Evolutionary conservation across 2,329 filamentous ascomycete species (phyloP).

Genomic region (Blumeriella jaapii): DNA sequence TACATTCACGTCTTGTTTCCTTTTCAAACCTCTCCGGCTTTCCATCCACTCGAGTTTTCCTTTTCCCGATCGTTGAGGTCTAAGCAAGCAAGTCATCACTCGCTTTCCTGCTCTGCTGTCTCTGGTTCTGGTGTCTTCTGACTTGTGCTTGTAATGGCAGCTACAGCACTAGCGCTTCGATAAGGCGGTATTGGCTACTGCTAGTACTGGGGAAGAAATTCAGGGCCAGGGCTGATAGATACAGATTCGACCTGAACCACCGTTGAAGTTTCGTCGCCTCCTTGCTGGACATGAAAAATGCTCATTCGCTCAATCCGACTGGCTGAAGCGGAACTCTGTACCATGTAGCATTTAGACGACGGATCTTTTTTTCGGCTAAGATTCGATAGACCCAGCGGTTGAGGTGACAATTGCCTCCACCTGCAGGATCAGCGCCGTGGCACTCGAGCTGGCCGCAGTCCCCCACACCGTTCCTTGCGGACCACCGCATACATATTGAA

Average conservation of each 20-base stretch:
- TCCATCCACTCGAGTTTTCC: too few relatives aligned
- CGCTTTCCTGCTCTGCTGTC: too few relatives aligned
- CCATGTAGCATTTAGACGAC: constrained; percentile 3
- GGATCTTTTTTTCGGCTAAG: constrained; percentile 14
- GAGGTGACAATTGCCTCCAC: constrained; percentile 21
- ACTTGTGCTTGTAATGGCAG: too few relatives aligned
- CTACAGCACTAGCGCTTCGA: constrained; percentile 17
- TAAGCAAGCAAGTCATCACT: too few relatives aligned
- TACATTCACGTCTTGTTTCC: too few relatives aligned
- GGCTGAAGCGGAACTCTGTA: constrained; percentile 10
- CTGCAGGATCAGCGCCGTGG: constrained; percentile 26
- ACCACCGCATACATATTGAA: constrained; percentile 18
- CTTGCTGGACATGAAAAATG: constrained; percentile 4
- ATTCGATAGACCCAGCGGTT: constrained; percentile 26
- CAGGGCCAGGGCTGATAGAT: too few relatives aligned
- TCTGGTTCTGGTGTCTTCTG: too few relatives aligned
- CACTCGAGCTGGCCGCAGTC: constrained; percentile 7
- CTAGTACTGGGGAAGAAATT: too few relatives aligned
- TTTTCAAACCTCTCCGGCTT: too few relatives aligned
- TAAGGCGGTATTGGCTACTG: constrained; percentile 15
- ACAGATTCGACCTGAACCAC: constrained; percentile 20
- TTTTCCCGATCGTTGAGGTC: too few relatives aligned
- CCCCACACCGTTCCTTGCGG: constrained; percentile 18
- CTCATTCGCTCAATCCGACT: constrained; percentile 12
- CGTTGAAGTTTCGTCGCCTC: constrained; percentile 6